These are phyloP conservation scores for Scheffersomyces illinoinensis DNA, from an alignment of 1,139 yeast genomes.

Conservation along the genomic window DNA sequence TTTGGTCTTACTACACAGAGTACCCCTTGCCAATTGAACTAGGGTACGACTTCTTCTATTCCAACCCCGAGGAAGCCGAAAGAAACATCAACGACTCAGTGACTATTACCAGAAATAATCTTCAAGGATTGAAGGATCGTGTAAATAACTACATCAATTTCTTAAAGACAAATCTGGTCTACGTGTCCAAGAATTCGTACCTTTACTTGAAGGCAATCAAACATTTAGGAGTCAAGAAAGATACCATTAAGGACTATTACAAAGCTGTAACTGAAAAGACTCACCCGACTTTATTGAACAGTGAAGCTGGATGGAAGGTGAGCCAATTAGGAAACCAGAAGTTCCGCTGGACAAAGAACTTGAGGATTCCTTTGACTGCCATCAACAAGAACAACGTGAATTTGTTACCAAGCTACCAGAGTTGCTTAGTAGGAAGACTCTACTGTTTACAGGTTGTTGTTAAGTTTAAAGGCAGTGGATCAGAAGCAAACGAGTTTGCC, in stretches of 20 bases:
- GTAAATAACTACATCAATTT: constrained; percentile 35
- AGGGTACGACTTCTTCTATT: constrained; percentile 46
- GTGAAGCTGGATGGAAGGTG: constrained; percentile 31
- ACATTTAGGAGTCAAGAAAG: constrained; percentile 42
- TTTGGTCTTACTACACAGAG: constrained; percentile 46
- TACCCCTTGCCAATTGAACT: constrained; percentile 44
- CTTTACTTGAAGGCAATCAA: constrained; percentile 42
- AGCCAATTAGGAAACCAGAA: constrained; percentile 16
- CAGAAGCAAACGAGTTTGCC: constrained; percentile 35
- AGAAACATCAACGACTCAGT: constrained; percentile 15
- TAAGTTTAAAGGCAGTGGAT: constrained; percentile 39
- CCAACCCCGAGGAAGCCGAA: constrained; percentile 19
- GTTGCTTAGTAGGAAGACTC: constrained; percentile 44
- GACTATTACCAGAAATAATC: constrained; percentile 34
- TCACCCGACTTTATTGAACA: constrained; percentile 23
- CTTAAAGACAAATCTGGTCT: constrained; percentile 33
- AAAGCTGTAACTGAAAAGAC: constrained; percentile 23
- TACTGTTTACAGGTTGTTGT: constrained; percentile 44
- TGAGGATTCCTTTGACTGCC: constrained; percentile 32
- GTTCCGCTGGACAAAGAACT: constrained; percentile 30
- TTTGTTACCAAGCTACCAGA: constrained; percentile 45
- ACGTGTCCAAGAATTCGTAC: constrained; percentile 34
- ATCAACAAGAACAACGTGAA: constrained; percentile 41
- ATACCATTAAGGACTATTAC: constrained; percentile 40
- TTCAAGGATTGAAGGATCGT: constrained; percentile 38